phyloP scores from a whole-genome alignment of 2,329 filamentous ascomycete genomes.

The Ophiobolus disseminans region DNA sequence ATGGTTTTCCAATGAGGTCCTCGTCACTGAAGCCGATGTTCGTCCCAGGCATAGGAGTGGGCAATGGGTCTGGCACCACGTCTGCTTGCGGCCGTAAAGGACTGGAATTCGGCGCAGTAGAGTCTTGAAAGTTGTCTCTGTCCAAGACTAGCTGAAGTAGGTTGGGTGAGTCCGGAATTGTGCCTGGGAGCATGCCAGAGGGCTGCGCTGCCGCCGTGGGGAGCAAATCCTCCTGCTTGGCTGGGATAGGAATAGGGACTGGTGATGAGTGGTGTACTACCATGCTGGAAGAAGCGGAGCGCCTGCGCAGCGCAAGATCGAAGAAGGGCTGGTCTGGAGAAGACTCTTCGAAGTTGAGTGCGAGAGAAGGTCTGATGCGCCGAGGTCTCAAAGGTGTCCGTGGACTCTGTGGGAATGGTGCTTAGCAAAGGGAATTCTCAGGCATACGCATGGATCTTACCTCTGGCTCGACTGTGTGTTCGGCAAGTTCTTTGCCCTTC shows the following conservation, averaged over 20 bases:
- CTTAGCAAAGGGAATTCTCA: background rate
- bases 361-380: slow-evolving; percentile 27
- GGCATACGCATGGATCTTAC: slow-evolving; percentile 3
- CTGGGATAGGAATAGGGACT: slow-evolving; percentile 30
- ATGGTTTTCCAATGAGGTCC: background rate
- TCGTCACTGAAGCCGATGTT: slow-evolving; percentile 26
- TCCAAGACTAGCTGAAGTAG: slow-evolving; percentile 33
- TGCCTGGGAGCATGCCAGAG: slow-evolving; percentile 26
- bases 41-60: slow-evolving; percentile 35
- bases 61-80: slow-evolving; percentile 9
- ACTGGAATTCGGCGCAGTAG: slow-evolving; percentile 5
- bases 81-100: background rate
- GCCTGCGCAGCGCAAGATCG: slow-evolving; percentile 18
- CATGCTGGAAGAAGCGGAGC: slow-evolving; percentile 22
- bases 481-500: slow-evolving; percentile 14
- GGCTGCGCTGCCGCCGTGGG: slow-evolving; percentile 1
- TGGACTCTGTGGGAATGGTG: slow-evolving; percentile 10
- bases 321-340: slow-evolving; percentile 34
- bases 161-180: slow-evolving; percentile 36
- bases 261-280: slow-evolving; percentile 37
- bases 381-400: slow-evolving; percentile 19
- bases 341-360: slow-evolving; percentile 36
- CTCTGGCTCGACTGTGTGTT: slow-evolving; percentile 6
- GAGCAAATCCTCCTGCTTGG: slow-evolving; percentile 7
- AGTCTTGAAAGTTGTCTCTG: slow-evolving; percentile 15